Percentiles rank a stretch among this genome's conserved stretches.
These are phyloP conservation scores for Aspergillus fijiensis DNA, from an alignment of 2,329 filamentous ascomycete species.

Conservation along the genomic window DNA sequence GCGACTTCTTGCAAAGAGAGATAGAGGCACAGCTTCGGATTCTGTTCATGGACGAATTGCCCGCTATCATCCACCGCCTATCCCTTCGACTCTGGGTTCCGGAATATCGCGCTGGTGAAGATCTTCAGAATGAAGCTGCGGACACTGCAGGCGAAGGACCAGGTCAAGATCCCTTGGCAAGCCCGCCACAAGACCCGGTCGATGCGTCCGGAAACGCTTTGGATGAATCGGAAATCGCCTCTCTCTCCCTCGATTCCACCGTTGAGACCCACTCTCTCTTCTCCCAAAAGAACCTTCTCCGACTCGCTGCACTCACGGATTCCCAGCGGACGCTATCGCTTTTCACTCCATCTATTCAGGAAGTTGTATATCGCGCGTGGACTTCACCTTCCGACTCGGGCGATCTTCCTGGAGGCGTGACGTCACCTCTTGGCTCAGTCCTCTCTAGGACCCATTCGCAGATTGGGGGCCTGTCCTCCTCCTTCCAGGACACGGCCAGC, in stretches of 20 bases:
- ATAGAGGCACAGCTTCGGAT: conserved; percentile 92
- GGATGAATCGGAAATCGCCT: conserved; percentile 71
- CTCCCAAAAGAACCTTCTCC: conserved; percentile 88
- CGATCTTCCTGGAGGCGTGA: conserved; percentile 51
- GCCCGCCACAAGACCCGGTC: conserved; percentile 76
- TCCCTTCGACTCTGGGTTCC: conserved; percentile 88
- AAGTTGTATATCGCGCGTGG: conserved; percentile 92
- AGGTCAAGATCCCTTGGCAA: conserved; percentile 76
- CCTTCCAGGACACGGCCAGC: conserved; percentile 70
- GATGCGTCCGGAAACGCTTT: conserved; percentile 76
- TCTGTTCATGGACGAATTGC: conserved; percentile 96
- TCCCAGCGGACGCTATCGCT: conserved; percentile 88
- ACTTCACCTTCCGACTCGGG: conserved; percentile 72
- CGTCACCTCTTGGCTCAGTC: conserved; percentile 47
- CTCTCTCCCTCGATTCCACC: conserved; percentile 74
- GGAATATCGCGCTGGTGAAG: conserved; percentile 71
- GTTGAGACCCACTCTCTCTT: conserved; percentile 85
- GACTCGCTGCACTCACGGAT: conserved; percentile 77
- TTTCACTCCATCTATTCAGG: conserved; percentile 85
- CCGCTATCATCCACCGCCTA: conserved; percentile 90
- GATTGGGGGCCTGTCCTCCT: conserved; percentile 67
- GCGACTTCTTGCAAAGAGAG: conserved; percentile 92
- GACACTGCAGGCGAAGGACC: conserved; percentile 57
- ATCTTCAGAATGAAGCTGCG: conserved; percentile 54
- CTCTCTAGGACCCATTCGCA: conserved; percentile 66